Evolutionary conservation across 441 rosid genomes (phyloP), one percentile per base, ranked within the genome.

Genomic region (Syzygium syzygioides): DNA sequence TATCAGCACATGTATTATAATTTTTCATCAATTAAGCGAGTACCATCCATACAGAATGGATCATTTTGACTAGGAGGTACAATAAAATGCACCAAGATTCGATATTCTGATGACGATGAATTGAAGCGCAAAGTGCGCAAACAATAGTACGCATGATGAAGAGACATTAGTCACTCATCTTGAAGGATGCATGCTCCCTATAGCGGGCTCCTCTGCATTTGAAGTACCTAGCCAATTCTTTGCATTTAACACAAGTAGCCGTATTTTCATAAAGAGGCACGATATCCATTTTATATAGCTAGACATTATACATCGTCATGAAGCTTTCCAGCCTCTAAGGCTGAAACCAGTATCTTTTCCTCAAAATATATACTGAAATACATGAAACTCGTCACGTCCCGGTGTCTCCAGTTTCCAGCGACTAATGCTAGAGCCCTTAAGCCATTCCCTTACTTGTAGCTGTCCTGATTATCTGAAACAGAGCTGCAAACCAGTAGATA

Each of bases 391-490:
- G 6, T 76, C 83, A 23, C 18, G 1, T 13, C 11, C 83, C 14
- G 14, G 41, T 56, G 57, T 60, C 86, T 56, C 85, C 68, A 9
- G 83, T 23, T 34, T 10, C 25, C 50, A 9, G 50, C 80, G 3
- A 71, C 80, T 34, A 71, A 71, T 20, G 50, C 83, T 54, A 4
- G 62, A 4, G 64, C 20, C 86, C 56, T 90, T 86, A 93, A 59
- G 92, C 91, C 92, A 90, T 86, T 45, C 94, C 92, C 25, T 88
- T 88, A 71, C 90, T 86, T 2, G 90, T 68, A 3, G 94, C 94
- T 4, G 87, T 91, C 86, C 94, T 90, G 87, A 94, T 92, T 41
- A 92, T 92, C 93, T 91, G 94, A 89, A 94, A 91, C 85, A 93
- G 89, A 87, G 93, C 94, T 94, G 94, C 83, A 87, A 89, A 76